Evolutionary conservation across 352 stramenopile genomes (phyloP), one percentile per base, ranked within the genome.

Genomic region (Phytophthora megakarya): DNA sequence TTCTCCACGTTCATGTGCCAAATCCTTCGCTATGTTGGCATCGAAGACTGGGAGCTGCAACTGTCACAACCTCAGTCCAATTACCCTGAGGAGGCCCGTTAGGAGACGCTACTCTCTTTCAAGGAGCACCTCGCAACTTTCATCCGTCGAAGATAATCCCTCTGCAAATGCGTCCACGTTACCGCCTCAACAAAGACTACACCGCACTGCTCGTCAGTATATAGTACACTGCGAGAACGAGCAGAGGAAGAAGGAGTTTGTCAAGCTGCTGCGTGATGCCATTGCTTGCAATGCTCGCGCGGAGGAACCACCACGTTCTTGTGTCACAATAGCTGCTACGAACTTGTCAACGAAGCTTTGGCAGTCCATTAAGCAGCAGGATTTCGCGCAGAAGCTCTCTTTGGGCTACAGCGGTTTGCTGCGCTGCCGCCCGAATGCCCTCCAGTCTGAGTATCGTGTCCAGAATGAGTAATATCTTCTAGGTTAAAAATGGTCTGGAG

Each of bases 11-110:
- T 18, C 19, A 9, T 48, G 33, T n/a, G 11, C 45, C 0, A 45
- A 52, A 23, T 59, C 66, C 11, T 86, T 89, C 35, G 70, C 53
- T 45, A 68, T 89, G 1, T 61, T 81, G 43, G 80, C 77, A 2
- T 70, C 75, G 28, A 89, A 86, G 54, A 65, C 73, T 21, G 80
- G 75, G 6, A 60, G 71, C n/a, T 89, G 80, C 57, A 71, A 78
- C 44, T 89, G 80, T 61, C 80, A 86, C 58, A 76, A 83, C 13
- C 68, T 85, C 30, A 72, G 67, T 16, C 79, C 76, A 5, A 56
- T 47, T 15, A 84, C 76, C 6, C 65, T 88, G 3, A 71, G 75
- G 39, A 73, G 69, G 26, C 75, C 72, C 10, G 69, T 68, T 18
- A 66, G 54, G 26, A 46, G 67, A 22, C 67, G 72, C 9, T 65